A percentile compares a stretch with the other conserved stretches of the same genome.
Conservation (phyloP, 345 rosid genomes). For the Gossypium arboreum region DNA sequence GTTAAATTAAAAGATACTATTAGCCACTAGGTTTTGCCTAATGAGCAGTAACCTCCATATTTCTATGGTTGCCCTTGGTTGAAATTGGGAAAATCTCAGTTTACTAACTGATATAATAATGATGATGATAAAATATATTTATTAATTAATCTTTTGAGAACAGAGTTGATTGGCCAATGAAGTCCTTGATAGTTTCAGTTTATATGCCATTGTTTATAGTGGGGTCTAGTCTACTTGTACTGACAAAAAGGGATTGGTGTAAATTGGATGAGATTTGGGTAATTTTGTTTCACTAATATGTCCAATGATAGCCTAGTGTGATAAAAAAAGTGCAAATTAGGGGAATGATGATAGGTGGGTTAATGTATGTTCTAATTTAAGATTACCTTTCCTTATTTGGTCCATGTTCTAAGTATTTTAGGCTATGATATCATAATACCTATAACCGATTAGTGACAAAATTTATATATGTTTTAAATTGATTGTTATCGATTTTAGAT, state of each 20-base stretch:
- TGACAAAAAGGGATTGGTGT: slow-evolving; percentile 25
- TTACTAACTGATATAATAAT: too few relatives aligned
- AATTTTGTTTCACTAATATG: slow-evolving; percentile 14
- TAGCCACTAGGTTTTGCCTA: background rate
- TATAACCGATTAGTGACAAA: background rate
- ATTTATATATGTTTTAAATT: too few relatives aligned
- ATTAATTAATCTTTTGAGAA: too few relatives aligned
- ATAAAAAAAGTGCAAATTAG: background rate
- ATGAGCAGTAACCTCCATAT: too few relatives aligned
- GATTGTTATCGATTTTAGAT: too few relatives aligned
- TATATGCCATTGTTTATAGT: slow-evolving; percentile 15
- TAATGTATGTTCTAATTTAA: background rate
- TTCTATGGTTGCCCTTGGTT: too few relatives aligned
- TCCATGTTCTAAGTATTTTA: background rate
- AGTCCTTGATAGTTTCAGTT: too few relatives aligned
- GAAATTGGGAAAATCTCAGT: too few relatives aligned
- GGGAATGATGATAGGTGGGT: slow-evolving; percentile 19
- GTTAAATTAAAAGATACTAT: background rate
- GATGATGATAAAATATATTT: too few relatives aligned
- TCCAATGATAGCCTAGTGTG: slow-evolving; percentile 19
- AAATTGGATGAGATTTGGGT: slow-evolving; percentile 10
- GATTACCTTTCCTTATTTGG: background rate
- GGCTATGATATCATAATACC: background rate
- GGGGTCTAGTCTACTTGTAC: slow-evolving; percentile 22
- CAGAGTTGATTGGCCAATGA: too few relatives aligned